Base-by-base conservation (phyloP, 2,329 filamentous ascomycete species). In the Ambrosiella xylebori region DNA sequence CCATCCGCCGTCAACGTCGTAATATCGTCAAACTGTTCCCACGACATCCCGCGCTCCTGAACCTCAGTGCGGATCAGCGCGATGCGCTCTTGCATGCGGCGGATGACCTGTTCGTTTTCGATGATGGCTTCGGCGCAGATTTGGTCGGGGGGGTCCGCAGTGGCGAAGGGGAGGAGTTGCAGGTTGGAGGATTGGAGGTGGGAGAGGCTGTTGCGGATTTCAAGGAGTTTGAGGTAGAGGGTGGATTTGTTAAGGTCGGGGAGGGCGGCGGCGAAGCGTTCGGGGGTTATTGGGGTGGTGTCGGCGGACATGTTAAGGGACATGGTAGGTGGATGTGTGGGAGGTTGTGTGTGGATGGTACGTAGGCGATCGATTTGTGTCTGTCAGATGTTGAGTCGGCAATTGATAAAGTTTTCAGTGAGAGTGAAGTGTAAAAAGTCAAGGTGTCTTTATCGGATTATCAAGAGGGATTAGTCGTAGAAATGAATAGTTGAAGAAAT, bases 151-250 rank as follows among this genome's bases (percentile, higher is more conserved):
- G 60, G 62, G 36, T 57, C 61, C 2, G 61, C 59, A 12, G 81
- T 75, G 58, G 84, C 82, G 64, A 80, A 88, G 39, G 84, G 84
- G 58, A 76, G 74, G 60, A 89, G 81, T 68, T 89, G 80, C 62
- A 78, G 76, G 71, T 89, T 90, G 62, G 82, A 86, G 68, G 82
- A 81, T 65, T 83, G 78, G 35, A 90, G 80, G 69, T 90, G 85
- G 27, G 78, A 76, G 66, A 89, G 83, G 64, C 76, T 80, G 76
- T 88, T 89, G 67, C 79, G 80, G 61, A 90, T 76, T 68, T 90
- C 86, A 66, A 85, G 78, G 60, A 84, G 79, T 70, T 89, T 89
- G 69, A 85, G 75, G 70, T 85, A 82, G 6, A 90, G 81, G 59
- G 77, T 77, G 62, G 78, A 75, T 63, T 83, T 68, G 45, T 84